phyloP scores from a whole-genome alignment of 2,329 filamentous ascomycete genomes.

The Fusarium sp. region DNA sequence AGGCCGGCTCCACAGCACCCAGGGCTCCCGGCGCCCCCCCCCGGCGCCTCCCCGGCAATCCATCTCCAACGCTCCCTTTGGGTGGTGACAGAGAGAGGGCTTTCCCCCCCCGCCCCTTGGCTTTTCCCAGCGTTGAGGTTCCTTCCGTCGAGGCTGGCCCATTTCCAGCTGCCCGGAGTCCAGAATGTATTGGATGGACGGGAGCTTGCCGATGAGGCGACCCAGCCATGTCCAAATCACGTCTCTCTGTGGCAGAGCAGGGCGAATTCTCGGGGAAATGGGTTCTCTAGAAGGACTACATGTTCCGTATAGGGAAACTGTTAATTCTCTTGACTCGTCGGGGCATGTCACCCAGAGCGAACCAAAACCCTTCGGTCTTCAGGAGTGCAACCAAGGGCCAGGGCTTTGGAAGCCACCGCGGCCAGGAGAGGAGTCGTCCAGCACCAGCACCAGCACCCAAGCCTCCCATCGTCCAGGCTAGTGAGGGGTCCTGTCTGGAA shows the following conservation, averaged over 20 bases:
- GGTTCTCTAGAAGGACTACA: not conserved
- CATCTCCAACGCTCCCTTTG: constrained; percentile 14
- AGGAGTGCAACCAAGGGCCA: constrained; percentile 15
- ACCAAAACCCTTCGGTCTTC: constrained; percentile 4
- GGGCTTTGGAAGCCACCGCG: constrained; percentile 6
- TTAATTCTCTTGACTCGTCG: constrained; percentile 31
- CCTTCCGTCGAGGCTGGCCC: constrained; percentile 3
- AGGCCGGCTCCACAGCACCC: constrained; percentile 14
- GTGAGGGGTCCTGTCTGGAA: constrained; percentile 8
- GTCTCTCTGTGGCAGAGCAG: not conserved
- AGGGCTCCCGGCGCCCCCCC: constrained; percentile 14
- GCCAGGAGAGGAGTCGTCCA: not conserved
- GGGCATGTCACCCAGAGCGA: constrained; percentile 5
- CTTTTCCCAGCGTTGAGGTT: constrained; percentile 19
- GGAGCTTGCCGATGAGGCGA: constrained; percentile 24
- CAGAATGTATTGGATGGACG: constrained; percentile 2
- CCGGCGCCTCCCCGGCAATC: constrained; percentile 19
- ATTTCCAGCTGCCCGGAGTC: constrained; percentile 16
- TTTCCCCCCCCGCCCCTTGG: constrained; percentile 7
- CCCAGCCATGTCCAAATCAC: not conserved
- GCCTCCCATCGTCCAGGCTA: constrained; percentile 8
- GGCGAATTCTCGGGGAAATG: constrained; percentile 14
- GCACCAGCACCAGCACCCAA: constrained; percentile 3
- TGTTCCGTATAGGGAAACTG: constrained; percentile 19
- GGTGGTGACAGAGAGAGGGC: not conserved